Evolutionary conservation across 768 basidiomycete genomes (phyloP).

Genomic region (Mycena indigotica): DNA sequence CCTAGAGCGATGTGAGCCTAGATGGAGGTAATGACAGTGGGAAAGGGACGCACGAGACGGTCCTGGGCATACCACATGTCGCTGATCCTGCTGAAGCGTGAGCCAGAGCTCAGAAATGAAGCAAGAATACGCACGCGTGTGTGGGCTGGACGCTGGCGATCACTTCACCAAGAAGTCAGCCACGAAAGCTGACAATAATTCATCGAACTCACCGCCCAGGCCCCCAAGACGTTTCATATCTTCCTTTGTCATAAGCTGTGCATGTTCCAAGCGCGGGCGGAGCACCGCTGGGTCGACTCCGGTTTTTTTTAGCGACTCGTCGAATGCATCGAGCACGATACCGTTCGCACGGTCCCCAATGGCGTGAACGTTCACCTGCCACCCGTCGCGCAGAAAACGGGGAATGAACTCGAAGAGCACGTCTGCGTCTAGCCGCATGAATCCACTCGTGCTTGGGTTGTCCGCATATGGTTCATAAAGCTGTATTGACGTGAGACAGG

Average conservation of each 20-base stretch:
- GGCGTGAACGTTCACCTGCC: conserved; percentile 82
- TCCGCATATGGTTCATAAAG: conserved; percentile 63
- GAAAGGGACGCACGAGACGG: conserved; percentile 63
- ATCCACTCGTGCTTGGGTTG: conserved; percentile 55
- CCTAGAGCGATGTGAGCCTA: conserved; percentile 43
- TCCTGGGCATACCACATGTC: conserved; percentile 93
- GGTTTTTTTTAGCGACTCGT: conserved; percentile 51
- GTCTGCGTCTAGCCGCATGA: conserved; percentile 54
- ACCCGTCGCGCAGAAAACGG: conserved; percentile 55
- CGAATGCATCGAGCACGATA: conserved; percentile 86
- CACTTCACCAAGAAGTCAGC: conserved; percentile 47
- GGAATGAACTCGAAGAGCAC: conserved; percentile 49
- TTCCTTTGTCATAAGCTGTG: conserved; percentile 75
- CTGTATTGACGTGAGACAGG: conserved; percentile 24
- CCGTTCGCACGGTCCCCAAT: conserved; percentile 90
- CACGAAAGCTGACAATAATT: not conserved
- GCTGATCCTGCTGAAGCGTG: conserved; percentile 54
- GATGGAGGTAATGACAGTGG: not conserved
- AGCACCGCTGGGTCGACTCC: conserved; percentile 49
- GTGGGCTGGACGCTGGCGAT: conserved; percentile 93
- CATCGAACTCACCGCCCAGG: conserved; percentile 62
- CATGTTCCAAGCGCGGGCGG: conserved; percentile 88
- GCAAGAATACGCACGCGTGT: conserved; percentile 63
- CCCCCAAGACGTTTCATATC: conserved; percentile 72
- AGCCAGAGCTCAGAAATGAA: not conserved